Conservation (phyloP, 306 rosid species). For the Quercus agrifolia region DNA sequence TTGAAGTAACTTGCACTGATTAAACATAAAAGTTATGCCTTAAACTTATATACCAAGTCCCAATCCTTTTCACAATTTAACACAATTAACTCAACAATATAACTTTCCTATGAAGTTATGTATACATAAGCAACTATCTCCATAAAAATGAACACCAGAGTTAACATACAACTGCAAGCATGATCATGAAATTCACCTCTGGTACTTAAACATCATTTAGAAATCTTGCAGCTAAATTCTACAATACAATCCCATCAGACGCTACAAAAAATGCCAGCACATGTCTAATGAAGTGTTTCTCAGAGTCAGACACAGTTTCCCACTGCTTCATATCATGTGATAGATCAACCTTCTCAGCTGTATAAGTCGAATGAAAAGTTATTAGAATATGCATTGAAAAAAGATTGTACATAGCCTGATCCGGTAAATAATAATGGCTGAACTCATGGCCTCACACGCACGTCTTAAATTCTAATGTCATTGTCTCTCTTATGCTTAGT, state of each 20-base stretch:
- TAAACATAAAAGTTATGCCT: background rate
- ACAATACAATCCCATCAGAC: constrained; percentile 89
- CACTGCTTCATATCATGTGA: constrained; percentile 70
- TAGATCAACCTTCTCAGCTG: constrained; percentile 96
- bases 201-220: constrained; percentile 71
- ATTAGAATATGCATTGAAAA: constrained; percentile 11
- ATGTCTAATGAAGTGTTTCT: constrained; percentile 74
- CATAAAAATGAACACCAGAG: background rate
- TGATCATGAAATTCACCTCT: constrained; percentile 47
- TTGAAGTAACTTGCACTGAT: background rate
- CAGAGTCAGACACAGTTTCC: constrained; percentile 64
- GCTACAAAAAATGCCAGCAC: constrained; percentile 88
- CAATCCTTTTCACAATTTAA: background rate
- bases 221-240: constrained; percentile 85
- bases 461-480: background rate
- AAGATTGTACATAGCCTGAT: background rate
- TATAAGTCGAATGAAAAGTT: constrained; percentile 19
- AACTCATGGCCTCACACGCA: background rate
- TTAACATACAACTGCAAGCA: background rate
- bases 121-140: background rate
- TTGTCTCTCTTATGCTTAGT: background rate
- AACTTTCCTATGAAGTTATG: background rate
- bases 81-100: background rate
- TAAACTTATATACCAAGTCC: background rate
- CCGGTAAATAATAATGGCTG: background rate